Base-by-base conservation (phyloP, 164 flowering plant genomes). In the Cinnamomum chago region DNA sequence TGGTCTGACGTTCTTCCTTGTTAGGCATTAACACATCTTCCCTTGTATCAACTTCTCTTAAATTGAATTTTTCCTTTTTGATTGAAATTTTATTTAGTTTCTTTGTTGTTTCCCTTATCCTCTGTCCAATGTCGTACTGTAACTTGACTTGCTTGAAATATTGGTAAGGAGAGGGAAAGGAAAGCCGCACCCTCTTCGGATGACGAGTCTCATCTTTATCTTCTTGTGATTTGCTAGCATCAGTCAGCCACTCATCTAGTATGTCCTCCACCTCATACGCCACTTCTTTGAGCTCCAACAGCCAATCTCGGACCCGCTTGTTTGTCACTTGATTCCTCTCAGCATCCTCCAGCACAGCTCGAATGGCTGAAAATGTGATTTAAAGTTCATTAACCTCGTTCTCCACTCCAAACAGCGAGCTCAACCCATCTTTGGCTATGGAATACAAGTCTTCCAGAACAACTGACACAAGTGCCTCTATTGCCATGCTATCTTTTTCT, bases 221-320 rank as follows among this genome's bases (percentile, higher is more conserved):
- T 1, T 35, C 10, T 20, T 68, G 52, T 47, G 52, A 68, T 1
- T 1, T 17, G 9, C 47, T 25, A 35, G n/a, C 27, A 23, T 50
- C 25, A 1, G 71, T 50, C 17, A 20, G 25, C 72, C 72, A 70
- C 20, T 51, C 60, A 17, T 70, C 72, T 13, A 70, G 10, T 6
- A 70, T 15, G 23, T 70, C 72, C 20, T 70, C 72, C 6, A 70
- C 3, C 14, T 70, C 72, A 0, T 70, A 70, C 2, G 60, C 60
- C 1, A 70, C 62, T 10, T 50, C 35, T 23, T 51, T 50, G 30
- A 70, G 17, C 60, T 51, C 20, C 58, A 28, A 70, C n/a, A n/a
- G 20, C 72, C 72, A 70, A 50, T 2, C 20, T 50, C 17, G 50
- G 1, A 51, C 18, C 9, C 30, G 12, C 11, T 70, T 22, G 2